Conservation (phyloP, 441 rosid genomes). For the Gossypium davidsonii region DNA sequence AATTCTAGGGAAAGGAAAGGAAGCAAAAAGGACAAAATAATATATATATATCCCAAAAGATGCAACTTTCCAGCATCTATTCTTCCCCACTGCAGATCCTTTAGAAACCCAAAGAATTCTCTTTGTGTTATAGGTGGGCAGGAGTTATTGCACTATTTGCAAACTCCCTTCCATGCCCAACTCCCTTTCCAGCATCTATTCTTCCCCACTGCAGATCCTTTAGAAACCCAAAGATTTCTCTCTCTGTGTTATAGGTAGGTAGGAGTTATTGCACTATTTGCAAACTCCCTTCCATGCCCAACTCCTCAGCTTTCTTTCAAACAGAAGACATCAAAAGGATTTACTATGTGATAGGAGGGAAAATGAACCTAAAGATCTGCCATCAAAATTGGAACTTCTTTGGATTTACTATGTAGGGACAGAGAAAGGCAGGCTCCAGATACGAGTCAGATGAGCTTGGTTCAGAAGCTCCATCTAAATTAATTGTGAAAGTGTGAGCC, state of each 20-base stretch:
- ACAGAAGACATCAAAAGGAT: conserved; percentile 20
- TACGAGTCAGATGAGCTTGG: conserved; percentile 35
- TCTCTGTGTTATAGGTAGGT: conserved; percentile 11
- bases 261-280: conserved; percentile 50
- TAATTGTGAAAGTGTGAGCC: conserved; percentile 32
- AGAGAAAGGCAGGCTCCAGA: conserved; percentile 29
- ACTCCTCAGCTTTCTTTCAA: conserved; percentile 26
- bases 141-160: conserved; percentile 52
- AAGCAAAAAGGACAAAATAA: neutral
- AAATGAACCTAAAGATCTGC: conserved; percentile 41
- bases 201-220: neutral
- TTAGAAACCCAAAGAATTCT: conserved; percentile 23
- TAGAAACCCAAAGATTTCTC: conserved; percentile 23
- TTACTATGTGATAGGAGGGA: neutral
- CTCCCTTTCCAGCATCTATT: conserved; percentile 16
- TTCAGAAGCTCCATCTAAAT: conserved; percentile 31
- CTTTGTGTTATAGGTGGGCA: conserved; percentile 13
- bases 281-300: conserved; percentile 25
- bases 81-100: neutral
- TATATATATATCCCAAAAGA: neutral
- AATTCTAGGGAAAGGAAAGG: conserved; percentile 24
- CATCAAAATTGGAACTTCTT: conserved; percentile 32
- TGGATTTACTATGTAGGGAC: conserved; percentile 12
- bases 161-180: conserved; percentile 23
- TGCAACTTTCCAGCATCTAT: conserved; percentile 11